Percentiles rank a stretch among this genome's conserved stretches.
Evolutionary conservation across 208 protist species (phyloP).

Genomic region (Acanthamoeba sp.): DNA sequence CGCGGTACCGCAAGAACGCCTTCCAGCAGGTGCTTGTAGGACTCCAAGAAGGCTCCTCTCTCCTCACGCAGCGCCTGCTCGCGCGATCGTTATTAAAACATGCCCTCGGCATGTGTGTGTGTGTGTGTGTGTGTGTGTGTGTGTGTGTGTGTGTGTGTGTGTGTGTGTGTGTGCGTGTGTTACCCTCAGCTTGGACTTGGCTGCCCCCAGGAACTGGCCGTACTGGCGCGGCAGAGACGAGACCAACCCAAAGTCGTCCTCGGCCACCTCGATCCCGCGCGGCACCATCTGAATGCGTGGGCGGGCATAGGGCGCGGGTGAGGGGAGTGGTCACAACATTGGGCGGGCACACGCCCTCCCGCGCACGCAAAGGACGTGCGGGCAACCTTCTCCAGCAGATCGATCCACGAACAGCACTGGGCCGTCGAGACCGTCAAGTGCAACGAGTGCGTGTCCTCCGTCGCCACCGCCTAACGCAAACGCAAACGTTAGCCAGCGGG

Average conservation of each 20-base stretch:
- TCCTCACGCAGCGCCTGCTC: neutral
- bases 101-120: too few species aligned
- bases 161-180: too few species aligned
- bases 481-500: too few species aligned
- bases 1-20: neutral
- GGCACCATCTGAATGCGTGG: neutral
- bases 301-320: neutral
- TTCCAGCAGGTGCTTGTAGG: neutral
- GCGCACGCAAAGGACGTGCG: neutral
- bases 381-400: slow-evolving; percentile 77
- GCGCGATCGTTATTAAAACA: too few species aligned
- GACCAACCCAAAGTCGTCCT: neutral
- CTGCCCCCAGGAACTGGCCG: neutral
- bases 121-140: neutral
- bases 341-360: too few species aligned
- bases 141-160: neutral
- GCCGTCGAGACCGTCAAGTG: slow-evolving; percentile 95
- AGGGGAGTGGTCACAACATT: too few species aligned
- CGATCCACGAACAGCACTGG: slow-evolving; percentile 86
- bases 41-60: neutral
- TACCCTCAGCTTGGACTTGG: neutral
- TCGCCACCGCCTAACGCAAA: neutral
- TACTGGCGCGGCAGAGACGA: neutral
- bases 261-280: neutral
- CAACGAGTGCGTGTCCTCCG: slow-evolving; percentile 88